Base-by-base conservation (phyloP, 108 stramenopile genomes). In the Nitzschia palea region DNA sequence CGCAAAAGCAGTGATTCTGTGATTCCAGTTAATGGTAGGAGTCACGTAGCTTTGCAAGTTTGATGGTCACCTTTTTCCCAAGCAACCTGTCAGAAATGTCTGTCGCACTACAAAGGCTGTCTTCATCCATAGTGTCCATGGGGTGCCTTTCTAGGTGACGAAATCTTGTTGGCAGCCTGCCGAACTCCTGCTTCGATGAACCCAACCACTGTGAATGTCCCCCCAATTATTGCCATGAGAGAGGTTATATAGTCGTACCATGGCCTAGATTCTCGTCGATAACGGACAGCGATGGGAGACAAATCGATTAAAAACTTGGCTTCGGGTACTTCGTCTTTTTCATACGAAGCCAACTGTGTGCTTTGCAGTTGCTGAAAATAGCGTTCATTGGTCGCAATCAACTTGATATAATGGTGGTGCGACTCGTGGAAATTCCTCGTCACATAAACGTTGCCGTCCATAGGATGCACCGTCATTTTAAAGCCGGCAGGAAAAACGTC, bases 161-260 rank as follows among this genome's bases (percentile, higher is more conserved):
- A n/a, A n/a, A n/a, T n/a, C n/a, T n/a, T 65, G 14, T 0, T 59
- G 47, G 61, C 42, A 23, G 40, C 61, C 6, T 44, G 17, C 14
- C 70, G 70, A 25, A 62, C 32, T 0, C 51, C 70, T 28, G 62
- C 65, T 60, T 96, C 91, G n/a, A 98, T 60, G 61, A 98, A 78
- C 6, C 97, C 96, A n/a, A 98, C 66, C 4, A 96, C 87, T 22
- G 96, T 97, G 71, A 98, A 98, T 4, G 91, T 91, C 0, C 97
- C 97, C 40, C 97, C 97, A 30, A 98, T 77, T 31, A 97, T 95
- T 12, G 97, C 96, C 71, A 94, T 78, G 27, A 98, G 33, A 43
- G 84, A 87, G 5, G 96, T 98, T 22, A 96, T 44, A 60, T 96
- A 98, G 48, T 96, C 94, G 65, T 98, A 98, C 96, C 95, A 93